Conservation (phyloP, 352 stramenopile species). For the Phytopythium aichiense region DNA sequence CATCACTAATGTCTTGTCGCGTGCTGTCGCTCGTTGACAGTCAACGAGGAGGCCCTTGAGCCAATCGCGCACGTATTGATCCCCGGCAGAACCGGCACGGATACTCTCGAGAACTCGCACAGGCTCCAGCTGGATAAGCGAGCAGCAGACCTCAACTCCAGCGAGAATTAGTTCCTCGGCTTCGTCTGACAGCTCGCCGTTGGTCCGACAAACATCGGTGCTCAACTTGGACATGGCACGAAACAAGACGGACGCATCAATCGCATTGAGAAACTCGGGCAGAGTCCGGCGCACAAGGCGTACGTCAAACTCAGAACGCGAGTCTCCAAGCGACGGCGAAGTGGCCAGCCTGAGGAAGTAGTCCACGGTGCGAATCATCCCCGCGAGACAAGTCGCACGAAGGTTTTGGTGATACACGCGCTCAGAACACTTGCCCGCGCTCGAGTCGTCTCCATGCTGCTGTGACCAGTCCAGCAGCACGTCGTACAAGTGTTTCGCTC, state of each 20-base stretch:
- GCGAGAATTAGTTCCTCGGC: constrained; percentile 16
- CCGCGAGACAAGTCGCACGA: constrained; percentile 41
- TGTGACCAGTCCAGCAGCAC: constrained; percentile 24
- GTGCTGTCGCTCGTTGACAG: neutral
- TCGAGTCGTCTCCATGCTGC: neutral
- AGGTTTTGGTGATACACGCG: constrained; percentile 35
- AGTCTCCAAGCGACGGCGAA: neutral
- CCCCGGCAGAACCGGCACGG: neutral
- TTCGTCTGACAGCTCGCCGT: constrained; percentile 21
- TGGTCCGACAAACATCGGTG: constrained; percentile 1
- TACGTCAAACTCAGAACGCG: constrained; percentile 23
- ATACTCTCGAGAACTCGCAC: constrained; percentile 4
- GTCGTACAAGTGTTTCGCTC: constrained; percentile 38
- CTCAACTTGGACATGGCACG: constrained; percentile 11
- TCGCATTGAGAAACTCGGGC: constrained; percentile 26
- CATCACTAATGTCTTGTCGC: neutral
- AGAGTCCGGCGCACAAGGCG: constrained; percentile 27
- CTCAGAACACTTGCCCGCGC: neutral
- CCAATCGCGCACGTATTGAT: neutral
- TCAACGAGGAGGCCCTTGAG: neutral
- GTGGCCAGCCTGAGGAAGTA: constrained; percentile 36
- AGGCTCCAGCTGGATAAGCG: constrained; percentile 18
- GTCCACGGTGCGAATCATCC: constrained; percentile 35
- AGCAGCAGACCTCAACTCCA: constrained; percentile 20
- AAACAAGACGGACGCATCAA: constrained; percentile 17